phyloP scores from a whole-genome alignment of 495 filamentous ascomycete genomes.

The Aspergillus steynii region DNA sequence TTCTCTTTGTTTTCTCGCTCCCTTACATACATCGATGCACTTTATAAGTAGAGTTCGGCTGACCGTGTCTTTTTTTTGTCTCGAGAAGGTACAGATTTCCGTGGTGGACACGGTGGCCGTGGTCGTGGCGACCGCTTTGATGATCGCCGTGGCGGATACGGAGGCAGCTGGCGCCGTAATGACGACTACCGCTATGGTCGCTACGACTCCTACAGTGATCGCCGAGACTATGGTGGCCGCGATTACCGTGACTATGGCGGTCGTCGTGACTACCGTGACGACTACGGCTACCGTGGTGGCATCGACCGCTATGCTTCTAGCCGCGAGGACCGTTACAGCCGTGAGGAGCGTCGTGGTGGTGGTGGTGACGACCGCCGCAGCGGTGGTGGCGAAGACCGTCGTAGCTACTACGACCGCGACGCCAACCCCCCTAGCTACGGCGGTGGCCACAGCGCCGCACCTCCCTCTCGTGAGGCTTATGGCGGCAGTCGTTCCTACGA shows the following conservation, averaged over 20 bases:
- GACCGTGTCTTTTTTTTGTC: slow-evolving; percentile 24
- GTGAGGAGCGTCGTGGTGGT: slow-evolving; percentile 54
- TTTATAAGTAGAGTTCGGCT: slow-evolving; percentile 11
- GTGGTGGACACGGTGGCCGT: slow-evolving; percentile 47
- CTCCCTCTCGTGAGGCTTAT: slow-evolving; percentile 42
- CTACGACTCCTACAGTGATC: slow-evolving; percentile 60
- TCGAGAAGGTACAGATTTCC: slow-evolving; percentile 40
- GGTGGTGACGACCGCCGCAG: slow-evolving; percentile 42
- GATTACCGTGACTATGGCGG: slow-evolving; percentile 56
- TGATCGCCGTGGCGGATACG: slow-evolving; percentile 58
- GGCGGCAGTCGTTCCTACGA: slow-evolving; percentile 54
- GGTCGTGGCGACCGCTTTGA: slow-evolving; percentile 50
- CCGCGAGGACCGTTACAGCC: slow-evolving; percentile 69
- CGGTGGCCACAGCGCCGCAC: slow-evolving; percentile 33
- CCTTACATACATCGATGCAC: slow-evolving; percentile 10
- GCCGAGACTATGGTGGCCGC: slow-evolving; percentile 53
- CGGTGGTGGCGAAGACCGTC: slow-evolving; percentile 26
- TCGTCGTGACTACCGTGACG: slow-evolving; percentile 45
- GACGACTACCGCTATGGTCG: slow-evolving; percentile 51
- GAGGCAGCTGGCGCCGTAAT: slow-evolving; percentile 48
- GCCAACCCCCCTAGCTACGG: slow-evolving; percentile 48
- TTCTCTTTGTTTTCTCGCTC: slow-evolving; percentile 2
- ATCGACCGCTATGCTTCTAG: slow-evolving; percentile 62
- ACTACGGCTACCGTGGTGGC: slow-evolving; percentile 51
- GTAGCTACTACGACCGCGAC: slow-evolving; percentile 44